A percentile compares a stretch with the other conserved stretches of the same genome.
These are phyloP conservation scores for Globomyces pollinis-pini DNA, from an alignment of 192 early-diverging fungal genomes.

Conservation along the genomic window DNA sequence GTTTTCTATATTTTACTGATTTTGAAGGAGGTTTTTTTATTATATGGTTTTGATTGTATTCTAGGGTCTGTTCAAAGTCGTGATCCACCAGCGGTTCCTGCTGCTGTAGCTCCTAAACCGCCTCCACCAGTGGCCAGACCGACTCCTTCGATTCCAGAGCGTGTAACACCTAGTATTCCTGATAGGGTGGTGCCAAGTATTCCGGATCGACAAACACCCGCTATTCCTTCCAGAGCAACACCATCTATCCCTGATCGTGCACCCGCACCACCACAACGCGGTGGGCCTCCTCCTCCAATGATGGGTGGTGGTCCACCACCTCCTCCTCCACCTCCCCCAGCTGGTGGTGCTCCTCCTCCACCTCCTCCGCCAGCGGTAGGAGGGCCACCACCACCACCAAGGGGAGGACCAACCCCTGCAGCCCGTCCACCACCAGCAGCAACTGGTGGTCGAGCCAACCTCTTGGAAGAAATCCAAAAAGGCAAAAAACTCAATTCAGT, in stretches of 20 bases:
- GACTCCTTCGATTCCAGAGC: neutral
- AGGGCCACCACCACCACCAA: neutral
- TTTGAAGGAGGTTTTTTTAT: too few relatives aligned
- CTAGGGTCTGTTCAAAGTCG: too few relatives aligned
- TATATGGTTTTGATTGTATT: too few relatives aligned
- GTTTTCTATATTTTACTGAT: too few relatives aligned
- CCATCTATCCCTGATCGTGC: slow-evolving; percentile 12
- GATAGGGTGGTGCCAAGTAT: slow-evolving; percentile 5
- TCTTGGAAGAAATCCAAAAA: neutral
- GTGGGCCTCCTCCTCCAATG: slow-evolving; percentile 26
- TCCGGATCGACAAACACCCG: neutral
- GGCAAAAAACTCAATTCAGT: neutral
- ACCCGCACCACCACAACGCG: neutral
- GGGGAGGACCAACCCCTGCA: neutral
- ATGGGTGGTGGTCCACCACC: neutral
- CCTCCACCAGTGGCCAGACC: neutral
- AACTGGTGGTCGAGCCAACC: neutral
- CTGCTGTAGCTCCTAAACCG: neutral
- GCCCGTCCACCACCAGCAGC: neutral
- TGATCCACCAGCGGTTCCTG: neutral
- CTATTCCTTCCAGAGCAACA: neutral
- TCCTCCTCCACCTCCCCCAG: neutral
- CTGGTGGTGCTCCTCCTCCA: too few relatives aligned
- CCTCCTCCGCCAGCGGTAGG: neutral
- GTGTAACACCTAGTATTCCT: neutral